Evolutionary conservation across 106 monocot genomes (phyloP).

Genomic region (Dactylorhiza incarnata): DNA sequence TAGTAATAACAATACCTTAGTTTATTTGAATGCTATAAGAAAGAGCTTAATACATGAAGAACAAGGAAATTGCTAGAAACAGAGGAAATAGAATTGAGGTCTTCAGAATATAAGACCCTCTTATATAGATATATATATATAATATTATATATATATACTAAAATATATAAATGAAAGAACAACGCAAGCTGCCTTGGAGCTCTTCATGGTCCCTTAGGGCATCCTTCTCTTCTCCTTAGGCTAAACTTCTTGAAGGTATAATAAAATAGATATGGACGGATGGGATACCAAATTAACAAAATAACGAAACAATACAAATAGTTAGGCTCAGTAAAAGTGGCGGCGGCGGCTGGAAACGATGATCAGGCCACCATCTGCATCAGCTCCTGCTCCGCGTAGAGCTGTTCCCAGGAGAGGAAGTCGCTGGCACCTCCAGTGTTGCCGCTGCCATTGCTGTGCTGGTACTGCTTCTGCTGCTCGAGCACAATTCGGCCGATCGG

Average conservation of each 20-base stretch:
- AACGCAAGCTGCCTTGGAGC: background rate
- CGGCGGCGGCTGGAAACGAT: background rate
- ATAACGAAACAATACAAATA: background rate
- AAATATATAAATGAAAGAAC: slow-evolving; percentile 22
- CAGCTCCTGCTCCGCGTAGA: slow-evolving; percentile 41
- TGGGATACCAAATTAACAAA: background rate
- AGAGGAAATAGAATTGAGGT: background rate
- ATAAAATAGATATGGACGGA: background rate
- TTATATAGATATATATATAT: too few species aligned
- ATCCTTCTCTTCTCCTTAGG: background rate
- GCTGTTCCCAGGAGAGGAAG: slow-evolving; percentile 6
- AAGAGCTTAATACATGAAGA: background rate
- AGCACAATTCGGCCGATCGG: background rate
- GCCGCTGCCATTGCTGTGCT: background rate
- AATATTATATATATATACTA: too few species aligned
- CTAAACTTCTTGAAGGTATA: background rate
- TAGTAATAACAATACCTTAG: too few species aligned
- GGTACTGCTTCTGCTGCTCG: slow-evolving; percentile 4
- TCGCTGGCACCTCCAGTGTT: slow-evolving; percentile 10
- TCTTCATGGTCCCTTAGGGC: slow-evolving; percentile 13
- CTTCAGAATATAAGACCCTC: background rate
- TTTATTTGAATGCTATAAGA: too few species aligned
- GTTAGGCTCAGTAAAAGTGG: background rate
- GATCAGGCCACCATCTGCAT: slow-evolving; percentile 27
- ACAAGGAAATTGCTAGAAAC: background rate